Evolutionary conservation across 2,329 filamentous ascomycete species (phyloP).

Genomic region (Ophiocordyceps camponoti-saundersi): DNA sequence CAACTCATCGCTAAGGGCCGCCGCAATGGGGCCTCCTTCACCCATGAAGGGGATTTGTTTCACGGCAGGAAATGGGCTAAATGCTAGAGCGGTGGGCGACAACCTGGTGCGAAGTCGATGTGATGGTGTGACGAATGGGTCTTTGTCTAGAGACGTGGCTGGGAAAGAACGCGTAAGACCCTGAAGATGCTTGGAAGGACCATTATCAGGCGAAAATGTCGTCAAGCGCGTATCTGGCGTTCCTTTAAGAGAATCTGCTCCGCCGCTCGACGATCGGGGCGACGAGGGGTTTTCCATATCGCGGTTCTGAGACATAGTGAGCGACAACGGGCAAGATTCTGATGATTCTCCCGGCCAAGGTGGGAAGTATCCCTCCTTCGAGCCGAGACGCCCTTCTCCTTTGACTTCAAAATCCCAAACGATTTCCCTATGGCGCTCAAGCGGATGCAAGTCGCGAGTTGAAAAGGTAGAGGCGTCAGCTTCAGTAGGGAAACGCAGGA

Average conservation of each 20-base stretch:
- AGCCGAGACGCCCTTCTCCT: too few species aligned
- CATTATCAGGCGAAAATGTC: constrained; percentile 45
- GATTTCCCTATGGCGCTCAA: too few species aligned
- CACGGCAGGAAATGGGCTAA: constrained; percentile 27
- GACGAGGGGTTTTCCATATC: constrained; percentile 25
- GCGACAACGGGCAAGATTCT: background rate
- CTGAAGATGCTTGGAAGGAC: constrained; percentile 21
- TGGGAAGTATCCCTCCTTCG: too few species aligned
- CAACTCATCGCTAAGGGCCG: constrained; percentile 26
- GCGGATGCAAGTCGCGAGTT: too few species aligned
- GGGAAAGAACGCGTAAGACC: constrained; percentile 12
- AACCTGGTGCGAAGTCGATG: constrained; percentile 25
- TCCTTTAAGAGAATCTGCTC: constrained; percentile 38
- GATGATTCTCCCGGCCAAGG: too few species aligned
- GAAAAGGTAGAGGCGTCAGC: too few species aligned
- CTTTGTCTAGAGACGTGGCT: constrained; percentile 22
- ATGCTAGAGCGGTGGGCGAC: constrained; percentile 46
- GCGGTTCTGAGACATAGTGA: constrained; percentile 20
- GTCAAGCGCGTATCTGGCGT: constrained; percentile 50
- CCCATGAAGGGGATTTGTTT: constrained; percentile 5
- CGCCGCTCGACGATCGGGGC: constrained; percentile 32
- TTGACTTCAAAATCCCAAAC: too few species aligned
- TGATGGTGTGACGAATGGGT: constrained; percentile 33
- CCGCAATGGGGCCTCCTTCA: constrained; percentile 12
- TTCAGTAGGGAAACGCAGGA: too few species aligned